These are phyloP conservation scores for Boletus reticuloceps DNA, from an alignment of 768 basidiomycete genomes.

Conservation along the genomic window DNA sequence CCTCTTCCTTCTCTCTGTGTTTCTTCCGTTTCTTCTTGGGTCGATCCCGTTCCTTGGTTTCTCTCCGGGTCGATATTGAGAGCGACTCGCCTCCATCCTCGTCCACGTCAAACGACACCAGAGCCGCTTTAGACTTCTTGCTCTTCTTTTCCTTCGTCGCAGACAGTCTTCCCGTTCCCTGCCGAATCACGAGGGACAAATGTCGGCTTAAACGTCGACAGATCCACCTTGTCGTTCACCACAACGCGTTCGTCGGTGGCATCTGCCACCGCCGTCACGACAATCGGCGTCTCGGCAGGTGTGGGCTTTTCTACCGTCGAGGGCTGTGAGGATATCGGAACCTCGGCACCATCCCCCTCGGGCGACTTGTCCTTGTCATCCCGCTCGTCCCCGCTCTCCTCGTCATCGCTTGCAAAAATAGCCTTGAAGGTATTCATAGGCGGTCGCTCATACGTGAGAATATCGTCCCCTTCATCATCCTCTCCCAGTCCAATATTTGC, in stretches of 20 bases:
- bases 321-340: slow-evolving; percentile 7
- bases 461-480: slow-evolving; percentile 84
- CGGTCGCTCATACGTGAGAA: slow-evolving; percentile 84
- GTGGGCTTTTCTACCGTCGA: background rate
- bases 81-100: slow-evolving; percentile 49
- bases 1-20: slow-evolving; percentile 41
- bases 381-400: slow-evolving; percentile 73
- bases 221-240: slow-evolving; percentile 41
- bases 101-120: slow-evolving; percentile 79
- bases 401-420: slow-evolving; percentile 94
- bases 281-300: background rate
- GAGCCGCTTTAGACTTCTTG: slow-evolving; percentile 46
- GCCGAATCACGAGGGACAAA: slow-evolving; percentile 62
- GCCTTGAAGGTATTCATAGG: slow-evolving; percentile 95
- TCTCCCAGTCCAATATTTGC: slow-evolving; percentile 89
- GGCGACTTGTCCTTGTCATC: slow-evolving; percentile 31
- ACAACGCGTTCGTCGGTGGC: background rate
- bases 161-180: slow-evolving; percentile 39
- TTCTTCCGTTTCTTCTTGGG: slow-evolving; percentile 45
- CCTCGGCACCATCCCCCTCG: slow-evolving; percentile 3
- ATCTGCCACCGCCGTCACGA: background rate
- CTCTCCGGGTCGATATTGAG: slow-evolving; percentile 30
- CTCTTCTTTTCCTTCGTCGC: slow-evolving; percentile 46
- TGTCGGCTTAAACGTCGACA: slow-evolving; percentile 82
- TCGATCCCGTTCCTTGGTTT: slow-evolving; percentile 33